Conservation (phyloP, 1,139 yeast species). For the Debaryomyces psychrophilus region DNA sequence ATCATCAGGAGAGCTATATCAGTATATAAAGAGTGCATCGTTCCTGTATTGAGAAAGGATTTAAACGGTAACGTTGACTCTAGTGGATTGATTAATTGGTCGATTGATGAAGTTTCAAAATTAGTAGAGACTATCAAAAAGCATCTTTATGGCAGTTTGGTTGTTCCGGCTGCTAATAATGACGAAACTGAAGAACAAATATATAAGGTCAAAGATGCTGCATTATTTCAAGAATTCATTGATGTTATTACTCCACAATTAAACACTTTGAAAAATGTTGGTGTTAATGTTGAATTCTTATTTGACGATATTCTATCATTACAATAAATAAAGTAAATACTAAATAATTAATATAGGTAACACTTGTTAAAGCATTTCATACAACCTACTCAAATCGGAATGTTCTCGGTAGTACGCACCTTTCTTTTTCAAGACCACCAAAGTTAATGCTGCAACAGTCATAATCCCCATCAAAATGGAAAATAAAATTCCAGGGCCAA, state of each 20-base stretch:
- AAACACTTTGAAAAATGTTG: conserved; percentile 61
- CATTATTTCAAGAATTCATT: conserved; percentile 47
- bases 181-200: conserved; percentile 29
- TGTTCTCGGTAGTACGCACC: conserved; percentile 70
- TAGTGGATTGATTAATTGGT: conserved; percentile 62
- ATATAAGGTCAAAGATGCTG: conserved; percentile 34
- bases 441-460: conserved; percentile 42
- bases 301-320: conserved; percentile 39
- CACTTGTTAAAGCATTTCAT: conserved; percentile 43
- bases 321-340: conserved; percentile 5
- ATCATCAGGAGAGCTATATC: conserved; percentile 41
- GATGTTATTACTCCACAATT: conserved; percentile 62
- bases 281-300: conserved; percentile 72
- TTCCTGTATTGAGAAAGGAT: conserved; percentile 36
- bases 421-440: conserved; percentile 54
- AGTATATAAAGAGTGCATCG: conserved; percentile 38
- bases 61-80: conserved; percentile 38
- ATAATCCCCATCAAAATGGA: conserved; percentile 66
- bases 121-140: conserved; percentile 65
- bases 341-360: neutral
- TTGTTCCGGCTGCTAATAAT: conserved; percentile 30
- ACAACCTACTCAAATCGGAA: conserved; percentile 61
- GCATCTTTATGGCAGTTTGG: conserved; percentile 67
- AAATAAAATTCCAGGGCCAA: conserved; percentile 74
- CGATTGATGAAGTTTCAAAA: conserved; percentile 63